Percentiles rank a stretch among this genome's conserved stretches.
Conservation (phyloP, 345 rosid genomes). For the Murraya koenigii region DNA sequence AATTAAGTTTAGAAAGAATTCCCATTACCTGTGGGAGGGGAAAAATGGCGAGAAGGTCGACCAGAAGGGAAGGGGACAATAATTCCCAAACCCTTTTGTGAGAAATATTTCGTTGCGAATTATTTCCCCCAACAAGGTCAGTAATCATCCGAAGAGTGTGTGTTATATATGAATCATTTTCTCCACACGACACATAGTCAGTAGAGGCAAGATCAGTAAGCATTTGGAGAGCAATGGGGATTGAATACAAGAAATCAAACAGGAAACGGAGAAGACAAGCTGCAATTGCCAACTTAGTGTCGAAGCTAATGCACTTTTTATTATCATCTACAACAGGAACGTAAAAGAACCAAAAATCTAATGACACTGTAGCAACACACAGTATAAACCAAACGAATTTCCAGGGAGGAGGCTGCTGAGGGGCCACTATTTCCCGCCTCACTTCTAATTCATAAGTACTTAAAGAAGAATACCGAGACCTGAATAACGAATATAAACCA, state of each 20-base stretch:
- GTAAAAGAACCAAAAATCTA: conserved; percentile 89
- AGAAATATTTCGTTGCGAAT: too few relatives aligned
- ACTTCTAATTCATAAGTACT: too few relatives aligned
- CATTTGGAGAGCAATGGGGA: conserved; percentile 35
- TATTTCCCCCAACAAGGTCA: conserved; percentile 12
- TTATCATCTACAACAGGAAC: conserved; percentile 58
- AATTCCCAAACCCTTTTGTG: too few relatives aligned
- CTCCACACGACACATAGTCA: too few relatives aligned
- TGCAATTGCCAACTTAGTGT: conserved; percentile 64
- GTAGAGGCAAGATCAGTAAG: too few relatives aligned
- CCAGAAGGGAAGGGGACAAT: not conserved
- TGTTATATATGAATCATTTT: too few relatives aligned
- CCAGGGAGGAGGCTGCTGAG: conserved; percentile 46
- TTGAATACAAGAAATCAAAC: conserved; percentile 60
- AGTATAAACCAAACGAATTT: conserved; percentile 50
- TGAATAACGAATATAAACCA: too few relatives aligned
- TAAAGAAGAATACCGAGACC: too few relatives aligned
- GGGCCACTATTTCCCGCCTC: too few relatives aligned
- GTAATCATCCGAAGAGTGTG: too few relatives aligned
- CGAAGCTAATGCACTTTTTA: conserved; percentile 61
- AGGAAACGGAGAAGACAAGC: conserved; percentile 75
- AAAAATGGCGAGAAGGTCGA: not conserved
- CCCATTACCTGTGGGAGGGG: not conserved
- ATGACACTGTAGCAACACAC: conserved; percentile 70
- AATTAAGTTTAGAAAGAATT: not conserved